phyloP scores from a whole-genome alignment of 345 rosid species.

The Boechera divaricarpa region DNA sequence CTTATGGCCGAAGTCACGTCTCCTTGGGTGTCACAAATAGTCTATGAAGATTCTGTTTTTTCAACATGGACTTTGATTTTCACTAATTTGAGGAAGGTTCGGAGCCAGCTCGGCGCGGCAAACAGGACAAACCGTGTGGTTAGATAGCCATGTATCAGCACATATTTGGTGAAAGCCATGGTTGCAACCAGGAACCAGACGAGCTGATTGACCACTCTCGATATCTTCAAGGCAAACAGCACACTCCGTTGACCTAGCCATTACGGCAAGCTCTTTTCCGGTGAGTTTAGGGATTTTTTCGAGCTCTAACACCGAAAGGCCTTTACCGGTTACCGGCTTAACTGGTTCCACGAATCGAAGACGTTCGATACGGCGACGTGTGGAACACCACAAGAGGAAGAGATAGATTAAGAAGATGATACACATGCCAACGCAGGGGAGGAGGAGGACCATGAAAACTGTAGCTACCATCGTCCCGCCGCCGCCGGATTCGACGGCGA shows the following conservation, averaged over 20 bases:
- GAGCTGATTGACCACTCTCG: conserved; percentile 57
- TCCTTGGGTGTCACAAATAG: background rate
- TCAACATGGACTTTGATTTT: conserved; percentile 42
- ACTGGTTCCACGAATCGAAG: conserved; percentile 28
- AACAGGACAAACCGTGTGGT: conserved; percentile 68
- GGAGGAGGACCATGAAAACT: conserved; percentile 67
- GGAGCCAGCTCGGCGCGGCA: conserved; percentile 64
- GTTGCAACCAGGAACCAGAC: conserved; percentile 82
- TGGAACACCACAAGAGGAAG: conserved; percentile 60
- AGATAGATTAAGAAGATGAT: conserved; percentile 61
- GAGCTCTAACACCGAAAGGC: conserved; percentile 64
- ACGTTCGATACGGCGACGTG: conserved; percentile 37
- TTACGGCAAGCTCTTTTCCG: conserved; percentile 64
- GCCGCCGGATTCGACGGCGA: conserved; percentile 27
- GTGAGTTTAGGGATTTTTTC: conserved; percentile 64
- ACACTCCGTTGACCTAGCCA: conserved; percentile 65
- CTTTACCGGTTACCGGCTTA: conserved; percentile 49
- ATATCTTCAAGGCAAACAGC: conserved; percentile 86
- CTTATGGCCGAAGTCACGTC: no score
- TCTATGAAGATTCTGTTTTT: background rate
- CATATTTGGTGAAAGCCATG: conserved; percentile 85
- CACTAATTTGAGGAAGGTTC: conserved; percentile 29
- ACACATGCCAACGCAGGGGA: conserved; percentile 75
- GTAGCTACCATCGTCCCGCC: conserved; percentile 53
- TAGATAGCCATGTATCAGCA: conserved; percentile 82